These are phyloP conservation scores for Barnettozyma salicaria DNA, from an alignment of 805 yeast species.

Conservation along the genomic window DNA sequence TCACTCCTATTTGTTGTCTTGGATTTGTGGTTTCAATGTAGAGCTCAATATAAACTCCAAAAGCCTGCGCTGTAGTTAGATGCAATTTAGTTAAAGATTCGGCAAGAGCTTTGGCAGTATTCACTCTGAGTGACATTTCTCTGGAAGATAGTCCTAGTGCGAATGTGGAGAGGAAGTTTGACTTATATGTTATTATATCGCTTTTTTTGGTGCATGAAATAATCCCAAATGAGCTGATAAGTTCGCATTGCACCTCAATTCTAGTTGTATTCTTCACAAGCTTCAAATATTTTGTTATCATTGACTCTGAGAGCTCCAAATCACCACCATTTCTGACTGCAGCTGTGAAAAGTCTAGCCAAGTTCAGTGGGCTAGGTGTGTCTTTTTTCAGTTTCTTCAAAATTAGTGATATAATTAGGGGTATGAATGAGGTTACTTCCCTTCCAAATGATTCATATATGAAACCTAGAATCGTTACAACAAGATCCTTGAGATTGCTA, in stretches of 20 bases:
- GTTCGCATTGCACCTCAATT: constrained; percentile 13
- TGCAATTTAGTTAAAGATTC: constrained; percentile 25
- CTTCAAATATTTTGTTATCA: constrained; percentile 16
- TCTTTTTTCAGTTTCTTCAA: constrained; percentile 32
- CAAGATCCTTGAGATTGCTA: constrained; percentile 25
- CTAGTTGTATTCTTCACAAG: constrained; percentile 18
- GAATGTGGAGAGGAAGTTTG: constrained; percentile 7
- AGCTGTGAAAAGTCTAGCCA: constrained; percentile 18
- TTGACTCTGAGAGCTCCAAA: constrained; percentile 14
- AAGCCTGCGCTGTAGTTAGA: constrained; percentile 21
- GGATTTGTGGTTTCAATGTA: constrained; percentile 21
- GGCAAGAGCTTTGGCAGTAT: constrained; percentile 31
- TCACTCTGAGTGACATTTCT: constrained; percentile 13
- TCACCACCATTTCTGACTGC: constrained; percentile 22
- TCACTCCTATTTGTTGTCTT: constrained; percentile 28
- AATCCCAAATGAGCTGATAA: constrained; percentile 15
- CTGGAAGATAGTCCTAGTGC: constrained; percentile 19
- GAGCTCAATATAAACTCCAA: constrained; percentile 20
- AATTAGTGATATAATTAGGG: constrained; percentile 26
- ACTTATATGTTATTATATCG: constrained; percentile 27
- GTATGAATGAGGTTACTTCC: constrained; percentile 30
- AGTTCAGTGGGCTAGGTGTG: constrained; percentile 19
- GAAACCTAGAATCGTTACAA: constrained; percentile 25
- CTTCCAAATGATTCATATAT: constrained; percentile 30
- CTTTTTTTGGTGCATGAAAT: constrained; percentile 26